phyloP scores from a whole-genome alignment of 2,329 filamentous ascomycete species.

The Byssochlamys sp. region DNA sequence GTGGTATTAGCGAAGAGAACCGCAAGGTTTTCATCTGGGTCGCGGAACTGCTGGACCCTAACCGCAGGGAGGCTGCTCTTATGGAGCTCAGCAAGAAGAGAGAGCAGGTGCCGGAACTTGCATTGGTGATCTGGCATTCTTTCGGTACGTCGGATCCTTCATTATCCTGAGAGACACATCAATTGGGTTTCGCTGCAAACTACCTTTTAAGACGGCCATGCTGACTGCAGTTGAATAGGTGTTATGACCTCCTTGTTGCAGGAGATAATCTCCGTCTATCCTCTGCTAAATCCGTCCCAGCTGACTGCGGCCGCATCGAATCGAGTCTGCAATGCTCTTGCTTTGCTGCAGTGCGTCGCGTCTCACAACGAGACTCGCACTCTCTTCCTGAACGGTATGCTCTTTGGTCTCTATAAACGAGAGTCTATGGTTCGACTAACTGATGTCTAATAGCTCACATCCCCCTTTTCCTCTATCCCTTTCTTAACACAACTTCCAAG shows the following conservation, averaged over 20 bases:
- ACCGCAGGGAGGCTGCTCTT: constrained; percentile 77
- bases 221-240: constrained; percentile 45
- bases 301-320: constrained; percentile 96
- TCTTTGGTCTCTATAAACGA: background rate
- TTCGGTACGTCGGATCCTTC: constrained; percentile 60
- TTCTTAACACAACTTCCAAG: constrained; percentile 97
- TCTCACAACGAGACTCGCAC: constrained; percentile 93
- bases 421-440: constrained; percentile 1
- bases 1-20: constrained; percentile 75
- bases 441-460: constrained; percentile 65
- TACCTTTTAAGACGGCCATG: constrained; percentile 8
- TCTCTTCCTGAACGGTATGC: constrained; percentile 78
- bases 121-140: constrained; percentile 94
- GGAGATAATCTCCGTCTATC: constrained; percentile 98
- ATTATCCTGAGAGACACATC: background rate
- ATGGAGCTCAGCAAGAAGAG: constrained; percentile 97
- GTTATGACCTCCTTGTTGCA: constrained; percentile 97
- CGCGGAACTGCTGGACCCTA: constrained; percentile 78
- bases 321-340: constrained; percentile 91
- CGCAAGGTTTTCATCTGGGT: constrained; percentile 86
- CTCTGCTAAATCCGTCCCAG: constrained; percentile 88
- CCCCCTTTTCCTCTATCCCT: constrained; percentile 92
- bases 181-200: background rate
- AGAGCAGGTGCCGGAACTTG: constrained; percentile 92
- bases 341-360: constrained; percentile 89